phyloP scores from a whole-genome alignment of 306 rosid genomes.

The Cicer arietinum region DNA sequence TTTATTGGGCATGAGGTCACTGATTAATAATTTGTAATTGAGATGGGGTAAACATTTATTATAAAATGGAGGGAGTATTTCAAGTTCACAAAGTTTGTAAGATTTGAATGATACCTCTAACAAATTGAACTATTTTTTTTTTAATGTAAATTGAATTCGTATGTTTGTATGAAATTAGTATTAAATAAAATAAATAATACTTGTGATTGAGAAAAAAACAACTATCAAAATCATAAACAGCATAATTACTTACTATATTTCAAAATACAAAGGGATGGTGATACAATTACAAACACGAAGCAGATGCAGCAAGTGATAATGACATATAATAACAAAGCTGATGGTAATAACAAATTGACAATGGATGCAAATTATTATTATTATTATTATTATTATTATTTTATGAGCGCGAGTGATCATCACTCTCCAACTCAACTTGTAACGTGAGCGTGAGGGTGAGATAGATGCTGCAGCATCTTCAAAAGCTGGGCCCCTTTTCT shows the following conservation, averaged over 20 bases:
- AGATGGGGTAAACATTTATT: no score
- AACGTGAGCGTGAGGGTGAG: slow-evolving; percentile 3
- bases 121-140: no score
- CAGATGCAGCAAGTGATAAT: not conserved
- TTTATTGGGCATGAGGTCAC: no score
- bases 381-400: not conserved
- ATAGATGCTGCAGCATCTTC: slow-evolving; percentile 51
- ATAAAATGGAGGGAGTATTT: no score
- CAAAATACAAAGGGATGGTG: slow-evolving; percentile 5
- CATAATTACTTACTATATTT: not conserved
- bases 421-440: slow-evolving; percentile 13
- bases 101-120: no score
- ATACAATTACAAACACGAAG: slow-evolving; percentile 5
- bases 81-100: no score
- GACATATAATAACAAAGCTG: not conserved
- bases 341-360: not conserved
- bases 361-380: not conserved
- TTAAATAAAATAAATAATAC: no score
- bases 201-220: no score
- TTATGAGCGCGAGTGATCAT: not conserved
- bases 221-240: not conserved
- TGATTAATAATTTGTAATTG: no score
- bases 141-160: no score
- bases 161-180: no score
- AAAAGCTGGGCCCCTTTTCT: slow-evolving; percentile 79